Evolutionary conservation across 2,329 filamentous ascomycete species (phyloP).

Genomic region (Scytalidium sp.): DNA sequence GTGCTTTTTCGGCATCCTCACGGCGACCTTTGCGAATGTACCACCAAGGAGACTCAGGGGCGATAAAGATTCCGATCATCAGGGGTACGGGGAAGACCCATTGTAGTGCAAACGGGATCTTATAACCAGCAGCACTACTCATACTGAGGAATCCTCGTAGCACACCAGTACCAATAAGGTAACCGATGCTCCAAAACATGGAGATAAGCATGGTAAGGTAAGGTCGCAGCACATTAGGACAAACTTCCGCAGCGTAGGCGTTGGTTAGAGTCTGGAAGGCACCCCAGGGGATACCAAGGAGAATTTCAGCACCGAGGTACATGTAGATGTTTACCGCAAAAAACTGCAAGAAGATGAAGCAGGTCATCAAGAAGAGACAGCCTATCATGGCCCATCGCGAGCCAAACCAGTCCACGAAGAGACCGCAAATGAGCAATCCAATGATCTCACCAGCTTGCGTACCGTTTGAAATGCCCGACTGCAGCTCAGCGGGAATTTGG

Average conservation of each 20-base stretch:
- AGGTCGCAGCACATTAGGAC: conserved; percentile 45
- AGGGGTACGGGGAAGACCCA: conserved; percentile 46
- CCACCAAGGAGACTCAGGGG: conserved; percentile 9
- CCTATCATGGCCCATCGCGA: conserved; percentile 45
- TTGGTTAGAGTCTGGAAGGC: conserved; percentile 42
- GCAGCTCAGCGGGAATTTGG: conserved; percentile 33
- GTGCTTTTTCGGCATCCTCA: conserved; percentile 14
- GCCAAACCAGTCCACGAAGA: conserved; percentile 36
- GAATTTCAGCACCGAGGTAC: conserved; percentile 41
- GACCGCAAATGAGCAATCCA: conserved; percentile 38
- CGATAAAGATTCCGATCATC: conserved; percentile 8
- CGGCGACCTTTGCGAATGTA: conserved; percentile 9
- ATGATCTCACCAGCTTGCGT: conserved; percentile 37
- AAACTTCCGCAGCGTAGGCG: conserved; percentile 40
- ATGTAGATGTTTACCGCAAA: conserved; percentile 41
- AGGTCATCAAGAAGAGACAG: conserved; percentile 38
- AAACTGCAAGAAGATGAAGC: conserved; percentile 44
- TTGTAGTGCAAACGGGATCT: conserved; percentile 42
- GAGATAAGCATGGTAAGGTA: conserved; percentile 49
- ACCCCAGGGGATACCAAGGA: conserved; percentile 46
- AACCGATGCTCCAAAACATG: conserved; percentile 46
- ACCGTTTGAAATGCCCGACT: conserved; percentile 38
- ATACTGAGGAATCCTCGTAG: conserved; percentile 39
- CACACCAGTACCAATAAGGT: conserved; percentile 41
- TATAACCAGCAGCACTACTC: conserved; percentile 41